phyloP scores from a whole-genome alignment of 148 eudicot genomes.

The Vaccinium darrowii region DNA sequence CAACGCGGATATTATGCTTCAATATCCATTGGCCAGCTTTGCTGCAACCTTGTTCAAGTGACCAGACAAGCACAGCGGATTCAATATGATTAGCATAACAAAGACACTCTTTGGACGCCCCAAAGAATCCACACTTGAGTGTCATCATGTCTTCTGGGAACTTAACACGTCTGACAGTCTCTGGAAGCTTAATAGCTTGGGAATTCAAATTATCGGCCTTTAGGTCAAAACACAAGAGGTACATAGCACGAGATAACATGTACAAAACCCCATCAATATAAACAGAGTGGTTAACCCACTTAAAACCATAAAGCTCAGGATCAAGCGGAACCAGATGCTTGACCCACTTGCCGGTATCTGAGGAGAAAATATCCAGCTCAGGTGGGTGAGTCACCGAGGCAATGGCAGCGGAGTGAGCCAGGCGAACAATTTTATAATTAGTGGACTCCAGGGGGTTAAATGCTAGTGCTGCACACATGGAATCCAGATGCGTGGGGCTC shows the following conservation, averaged over 20 bases:
- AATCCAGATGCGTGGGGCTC: not conserved
- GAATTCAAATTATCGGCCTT: not conserved
- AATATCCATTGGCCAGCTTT: slow-evolving; percentile 9
- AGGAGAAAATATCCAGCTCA: slow-evolving; percentile 16
- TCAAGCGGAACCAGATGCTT: not conserved
- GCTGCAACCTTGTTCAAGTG: slow-evolving; percentile 1
- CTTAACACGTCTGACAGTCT: not conserved
- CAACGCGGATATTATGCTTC: slow-evolving; percentile 9
- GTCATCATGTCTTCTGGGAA: not conserved
- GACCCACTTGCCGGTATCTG: slow-evolving; percentile 18
- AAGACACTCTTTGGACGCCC: slow-evolving; percentile 6
- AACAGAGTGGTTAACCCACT: not conserved
- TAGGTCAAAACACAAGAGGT: slow-evolving; percentile 18
- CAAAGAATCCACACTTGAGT: not conserved
- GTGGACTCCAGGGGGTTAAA: slow-evolving; percentile 5
- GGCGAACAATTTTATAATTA: slow-evolving; percentile 9
- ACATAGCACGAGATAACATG: not conserved
- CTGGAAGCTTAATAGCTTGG: slow-evolving; percentile 12
- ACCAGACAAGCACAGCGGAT: not conserved
- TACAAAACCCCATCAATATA: slow-evolving; percentile 4
- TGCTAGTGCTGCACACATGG: not conserved
- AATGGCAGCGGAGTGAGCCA: not conserved
- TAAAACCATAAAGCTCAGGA: not conserved
- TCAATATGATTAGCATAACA: slow-evolving; percentile 6
- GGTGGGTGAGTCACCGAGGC: not conserved